Base-by-base conservation (phyloP, 2,329 filamentous ascomycete species). In the Aspergillus awamori region DNA sequence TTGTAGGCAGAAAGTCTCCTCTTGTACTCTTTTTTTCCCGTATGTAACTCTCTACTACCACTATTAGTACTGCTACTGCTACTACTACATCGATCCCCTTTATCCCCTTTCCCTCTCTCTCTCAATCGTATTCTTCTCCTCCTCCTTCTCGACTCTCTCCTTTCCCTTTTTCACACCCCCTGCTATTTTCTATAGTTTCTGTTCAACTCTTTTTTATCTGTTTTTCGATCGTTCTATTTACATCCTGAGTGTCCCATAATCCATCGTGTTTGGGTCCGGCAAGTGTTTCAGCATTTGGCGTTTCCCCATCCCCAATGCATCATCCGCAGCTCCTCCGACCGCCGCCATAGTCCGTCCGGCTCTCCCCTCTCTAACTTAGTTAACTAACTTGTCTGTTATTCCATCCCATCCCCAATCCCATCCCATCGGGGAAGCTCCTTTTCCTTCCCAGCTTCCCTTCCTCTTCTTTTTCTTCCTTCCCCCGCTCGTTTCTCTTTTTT, bases 301-400 rank as follows among this genome's bases (percentile, higher is more conserved):
- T 60, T 70, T 72, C 60, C 70, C 20, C 11, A 13, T 36, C 33
- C 33, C 33, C 33, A 36, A 74, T 75, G 72, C 67, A 70, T 74
- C 62, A 68, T 70, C 66, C 69, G 64, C 67, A 63, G 67, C 65
- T 60, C 63, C 69, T 66, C 65, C 71, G 61, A 70, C 68, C 69
- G 67, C 70, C 69, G 68, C 72, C 72, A 68, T 74, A 73, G 65
- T 74, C 66, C 60, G 64, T 70, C 66, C 65, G 55, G 53, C 53
- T 51, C 49, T 33, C 47, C 41, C 57, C 47, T 38, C 45, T 55
- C 55, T 53, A 30, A 30, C 10, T 10, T 10, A 30, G 11, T 10
- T 11, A 30, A 39, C 30, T 36, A 11, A 36, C 11, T 36, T 20
- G 20, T 20, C 20, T 20, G 20, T 20, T 20, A 33, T 57, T 51